Evolutionary conservation across 495 filamentous ascomycete genomes (phyloP).

Genomic region (Aspergillus coremiiformis): DNA sequence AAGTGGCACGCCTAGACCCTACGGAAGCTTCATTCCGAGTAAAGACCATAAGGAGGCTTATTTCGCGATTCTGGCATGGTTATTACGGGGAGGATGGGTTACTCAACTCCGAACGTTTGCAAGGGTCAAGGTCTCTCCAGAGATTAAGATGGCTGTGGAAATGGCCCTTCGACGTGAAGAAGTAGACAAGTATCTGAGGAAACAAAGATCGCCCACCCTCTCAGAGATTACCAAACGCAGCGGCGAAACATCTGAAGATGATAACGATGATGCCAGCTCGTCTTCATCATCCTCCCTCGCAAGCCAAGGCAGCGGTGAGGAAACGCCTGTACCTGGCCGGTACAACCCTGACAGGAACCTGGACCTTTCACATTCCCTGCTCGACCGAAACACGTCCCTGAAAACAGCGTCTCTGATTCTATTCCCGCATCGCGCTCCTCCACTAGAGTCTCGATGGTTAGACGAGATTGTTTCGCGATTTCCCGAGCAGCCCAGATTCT

Average conservation of each 20-base stretch:
- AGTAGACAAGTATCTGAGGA: slow-evolving; percentile 36
- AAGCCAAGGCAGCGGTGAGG: slow-evolving; percentile 35
- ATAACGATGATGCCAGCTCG: slow-evolving; percentile 23
- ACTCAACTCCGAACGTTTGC: slow-evolving; percentile 85
- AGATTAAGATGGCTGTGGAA: slow-evolving; percentile 45
- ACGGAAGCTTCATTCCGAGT: slow-evolving; percentile 73
- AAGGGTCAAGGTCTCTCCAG: slow-evolving; percentile 56
- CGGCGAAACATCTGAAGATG: slow-evolving; percentile 11
- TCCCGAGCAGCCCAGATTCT: slow-evolving; percentile 21
- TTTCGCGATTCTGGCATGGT: slow-evolving; percentile 84
- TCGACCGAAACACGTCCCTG: slow-evolving; percentile 33
- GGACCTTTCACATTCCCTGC: slow-evolving; percentile 30
- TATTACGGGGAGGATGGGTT: slow-evolving; percentile 86
- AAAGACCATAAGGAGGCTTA: slow-evolving; percentile 83
- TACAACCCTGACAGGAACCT: slow-evolving; percentile 21
- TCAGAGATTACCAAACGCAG: not conserved
- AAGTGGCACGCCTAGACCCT: slow-evolving; percentile 68
- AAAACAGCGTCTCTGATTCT: slow-evolving; percentile 41
- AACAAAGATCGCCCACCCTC: slow-evolving; percentile 15
- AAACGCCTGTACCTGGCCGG: slow-evolving; percentile 31
- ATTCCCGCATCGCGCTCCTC: slow-evolving; percentile 47
- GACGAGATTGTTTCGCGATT: slow-evolving; percentile 60
- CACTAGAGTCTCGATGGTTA: slow-evolving; percentile 63
- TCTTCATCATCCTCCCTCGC: slow-evolving; percentile 38
- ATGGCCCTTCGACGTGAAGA: slow-evolving; percentile 37